A percentile compares a stretch with the other conserved stretches of the same genome.
These are phyloP conservation scores for Aspergillus egyptiacus DNA, from an alignment of 495 filamentous ascomycete species.

Conservation along the genomic window DNA sequence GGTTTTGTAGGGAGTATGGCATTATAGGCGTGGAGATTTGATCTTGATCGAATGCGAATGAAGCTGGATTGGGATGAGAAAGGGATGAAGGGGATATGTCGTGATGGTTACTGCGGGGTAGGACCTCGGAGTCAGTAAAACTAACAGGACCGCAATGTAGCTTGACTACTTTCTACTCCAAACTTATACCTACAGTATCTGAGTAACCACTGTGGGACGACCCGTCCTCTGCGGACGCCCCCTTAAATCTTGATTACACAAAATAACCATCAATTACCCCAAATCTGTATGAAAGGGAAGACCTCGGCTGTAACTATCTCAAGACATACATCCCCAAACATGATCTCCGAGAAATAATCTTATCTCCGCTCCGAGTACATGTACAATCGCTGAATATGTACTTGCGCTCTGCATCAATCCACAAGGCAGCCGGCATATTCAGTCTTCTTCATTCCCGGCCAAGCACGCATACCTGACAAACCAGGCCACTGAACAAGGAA, in stretches of 20 bases:
- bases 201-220: no score
- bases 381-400: no score
- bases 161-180: no score
- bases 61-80: background rate
- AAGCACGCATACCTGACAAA: slow-evolving; percentile 42
- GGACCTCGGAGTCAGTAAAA: no score
- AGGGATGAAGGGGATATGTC: background rate
- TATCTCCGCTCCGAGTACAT: no score
- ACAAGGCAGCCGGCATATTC: slow-evolving; percentile 44
- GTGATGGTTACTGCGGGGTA: background rate
- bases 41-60: background rate
- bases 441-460: slow-evolving; percentile 38
- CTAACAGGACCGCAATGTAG: no score
- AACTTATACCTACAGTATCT: no score
- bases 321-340: no score
- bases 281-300: background rate
- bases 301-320: background rate
- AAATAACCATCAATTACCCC: background rate
- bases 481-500: slow-evolving; percentile 72
- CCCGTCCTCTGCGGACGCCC: background rate
- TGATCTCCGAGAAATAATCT: no score
- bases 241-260: no score
- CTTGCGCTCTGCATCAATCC: slow-evolving; percentile 20
- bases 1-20: slow-evolving; percentile 57
- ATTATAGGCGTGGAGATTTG: slow-evolving; percentile 31